These are phyloP conservation scores for Nitzschia sp. DNA, from an alignment of 108 stramenopile species.

Conservation along the genomic window DNA sequence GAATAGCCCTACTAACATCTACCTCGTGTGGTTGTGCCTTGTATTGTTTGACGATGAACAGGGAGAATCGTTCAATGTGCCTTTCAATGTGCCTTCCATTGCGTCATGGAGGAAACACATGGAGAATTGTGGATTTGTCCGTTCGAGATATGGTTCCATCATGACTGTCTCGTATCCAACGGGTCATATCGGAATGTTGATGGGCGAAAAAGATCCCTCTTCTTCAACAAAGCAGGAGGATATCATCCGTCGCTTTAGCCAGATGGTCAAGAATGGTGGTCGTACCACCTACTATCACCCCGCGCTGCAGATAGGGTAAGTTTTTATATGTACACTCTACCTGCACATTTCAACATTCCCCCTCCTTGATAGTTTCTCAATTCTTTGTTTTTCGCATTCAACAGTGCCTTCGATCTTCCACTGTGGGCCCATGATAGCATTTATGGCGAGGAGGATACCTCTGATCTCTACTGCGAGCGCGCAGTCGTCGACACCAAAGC, in stretches of 20 bases:
- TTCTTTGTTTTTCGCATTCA: too few species aligned
- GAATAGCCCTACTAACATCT: too few species aligned
- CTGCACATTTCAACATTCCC: neutral
- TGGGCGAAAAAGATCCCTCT: constrained; percentile 54
- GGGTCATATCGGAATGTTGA: constrained; percentile 81
- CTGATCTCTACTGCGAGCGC: constrained; percentile 26
- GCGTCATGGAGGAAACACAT: constrained; percentile 52
- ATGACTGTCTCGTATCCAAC: constrained; percentile 70
- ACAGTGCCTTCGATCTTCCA: constrained; percentile 74
- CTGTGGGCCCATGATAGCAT: constrained; percentile 73
- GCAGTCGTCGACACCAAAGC: neutral
- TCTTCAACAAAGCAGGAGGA: constrained; percentile 1
- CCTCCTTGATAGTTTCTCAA: neutral
- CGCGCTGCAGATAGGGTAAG: constrained; percentile 51
- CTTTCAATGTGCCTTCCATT: constrained; percentile 64
- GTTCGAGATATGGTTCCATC: constrained; percentile 67
- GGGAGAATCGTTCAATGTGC: constrained; percentile 79
- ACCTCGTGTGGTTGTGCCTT: too few species aligned
- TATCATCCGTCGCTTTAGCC: constrained; percentile 25
- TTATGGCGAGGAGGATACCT: constrained; percentile 41
- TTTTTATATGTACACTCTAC: neutral
- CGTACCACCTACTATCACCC: constrained; percentile 80
- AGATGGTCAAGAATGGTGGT: constrained; percentile 39
- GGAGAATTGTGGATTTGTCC: constrained; percentile 58
- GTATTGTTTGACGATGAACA: too few species aligned